Base-by-base conservation (phyloP, 164 flowering plant species). In the Liriodendron chinense region DNA sequence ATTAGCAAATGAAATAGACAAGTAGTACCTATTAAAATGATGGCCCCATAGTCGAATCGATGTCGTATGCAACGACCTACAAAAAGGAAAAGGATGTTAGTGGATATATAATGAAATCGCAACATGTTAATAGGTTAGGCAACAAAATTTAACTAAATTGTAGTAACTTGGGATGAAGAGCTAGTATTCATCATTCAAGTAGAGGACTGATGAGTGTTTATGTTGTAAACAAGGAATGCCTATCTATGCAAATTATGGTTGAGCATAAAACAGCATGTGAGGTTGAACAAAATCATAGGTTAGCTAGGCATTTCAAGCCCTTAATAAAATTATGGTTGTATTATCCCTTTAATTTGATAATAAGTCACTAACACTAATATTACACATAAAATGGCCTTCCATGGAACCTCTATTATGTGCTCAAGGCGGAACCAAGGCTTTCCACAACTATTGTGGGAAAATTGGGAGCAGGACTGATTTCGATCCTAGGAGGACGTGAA, bases 51-150 rank as follows among this genome's bases (percentile, higher is more conserved):
- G 82, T 96, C 99, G 83, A 82, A 80, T 65, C 82, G 89, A 77
- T 94, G 99, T 20, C 98, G 84, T 75, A 94, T 94, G 80, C 98
- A 94, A 48, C 98, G 93, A 65, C 99, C 98, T 93, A 77, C 87
- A 88, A 25, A 81, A 53, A 68, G 47, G 16, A 75, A 57, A 76
- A 75, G 26, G 1, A 26, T 18, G 23, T 26, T 24, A 59, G 18
- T 20, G 48, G 69, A 13, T 70, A 62, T 53, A 77, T 49, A 34
- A 68, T 14, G 50, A 14, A n/a, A n/a, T 13, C 66, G 20, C 43
- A 34, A 3, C 43, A 34, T 34, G 66, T 8, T 63, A n/a, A 22
- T 63, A 63, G 66, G 20, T 63, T 20, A n/a, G 9, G 66, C 9
- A 7, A 13, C 13, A 63, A n/a, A 63, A 63, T 34, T 34, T 63